Conservation (phyloP, 148 eudicot genomes). For the Euryodendron excelsum region DNA sequence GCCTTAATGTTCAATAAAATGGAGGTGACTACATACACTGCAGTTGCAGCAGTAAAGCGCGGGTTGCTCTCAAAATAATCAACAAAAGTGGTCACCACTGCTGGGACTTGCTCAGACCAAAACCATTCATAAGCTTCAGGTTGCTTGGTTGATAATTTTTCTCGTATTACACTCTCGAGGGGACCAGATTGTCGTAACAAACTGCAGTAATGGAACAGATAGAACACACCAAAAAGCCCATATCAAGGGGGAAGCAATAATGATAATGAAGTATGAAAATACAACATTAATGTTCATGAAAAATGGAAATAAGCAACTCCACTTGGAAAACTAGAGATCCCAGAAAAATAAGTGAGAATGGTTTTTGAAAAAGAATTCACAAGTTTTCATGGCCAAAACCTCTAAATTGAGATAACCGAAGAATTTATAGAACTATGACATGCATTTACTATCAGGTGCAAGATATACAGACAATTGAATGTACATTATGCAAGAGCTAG, state of each 20-base stretch:
- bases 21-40: constrained; percentile 50
- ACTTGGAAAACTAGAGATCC: no score
- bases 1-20: background rate
- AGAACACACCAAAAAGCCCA: constrained; percentile 13
- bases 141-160: constrained; percentile 72
- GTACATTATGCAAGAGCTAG: no score
- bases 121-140: constrained; percentile 84
- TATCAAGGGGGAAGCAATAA: background rate
- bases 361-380: no score
- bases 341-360: no score
- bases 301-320: no score
- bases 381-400: no score
- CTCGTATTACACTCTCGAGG: constrained; percentile 77
- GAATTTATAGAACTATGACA: no score
- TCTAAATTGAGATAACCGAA: no score
- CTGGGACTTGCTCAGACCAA: constrained; percentile 95
- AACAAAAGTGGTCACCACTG: constrained; percentile 69
- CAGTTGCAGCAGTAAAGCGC: constrained; percentile 65
- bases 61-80: constrained; percentile 82
- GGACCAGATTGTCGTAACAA: constrained; percentile 82
- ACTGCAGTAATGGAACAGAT: constrained; percentile 47
- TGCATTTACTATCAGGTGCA: no score
- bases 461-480: no score
- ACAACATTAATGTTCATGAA: no score
- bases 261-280: constrained; percentile 7